Percentiles rank a stretch among this genome's conserved stretches.
phyloP scores from a whole-genome alignment of 306 rosid genomes.

The Leucaena leucocephala region DNA sequence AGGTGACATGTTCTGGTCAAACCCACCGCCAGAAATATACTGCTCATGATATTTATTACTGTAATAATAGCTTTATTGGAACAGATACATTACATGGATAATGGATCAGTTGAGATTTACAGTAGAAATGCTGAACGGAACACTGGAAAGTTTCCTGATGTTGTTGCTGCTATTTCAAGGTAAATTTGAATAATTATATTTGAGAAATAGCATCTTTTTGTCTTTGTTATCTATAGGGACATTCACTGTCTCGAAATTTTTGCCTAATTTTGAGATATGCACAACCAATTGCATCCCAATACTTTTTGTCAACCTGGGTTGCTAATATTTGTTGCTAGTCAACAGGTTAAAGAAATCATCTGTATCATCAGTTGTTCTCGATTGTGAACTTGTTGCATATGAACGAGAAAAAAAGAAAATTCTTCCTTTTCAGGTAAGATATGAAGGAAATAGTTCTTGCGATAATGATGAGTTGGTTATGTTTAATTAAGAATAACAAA shows the following conservation, averaged over 20 bases:
- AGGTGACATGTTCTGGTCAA: conserved; percentile 59
- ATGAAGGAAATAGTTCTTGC: conserved; percentile 37
- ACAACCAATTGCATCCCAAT: conserved; percentile 19
- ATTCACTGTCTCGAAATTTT: background rate
- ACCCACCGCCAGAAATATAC: conserved; percentile 13
- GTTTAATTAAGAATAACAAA: background rate
- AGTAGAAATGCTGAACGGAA: conserved; percentile 95
- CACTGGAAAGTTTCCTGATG: conserved; percentile 93
- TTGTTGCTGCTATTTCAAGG: conserved; percentile 76
- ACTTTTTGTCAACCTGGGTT: conserved; percentile 11
- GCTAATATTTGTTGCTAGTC: conserved; percentile 45
- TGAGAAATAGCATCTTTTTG: conserved; percentile 26
- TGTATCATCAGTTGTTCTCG: conserved; percentile 82
- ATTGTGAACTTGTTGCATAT: conserved; percentile 95
- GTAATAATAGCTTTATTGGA: conserved; percentile 35
- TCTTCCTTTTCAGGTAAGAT: conserved; percentile 81
- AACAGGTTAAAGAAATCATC: conserved; percentile 83
- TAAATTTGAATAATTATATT: conserved; percentile 30
- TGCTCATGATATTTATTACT: conserved; percentile 21
- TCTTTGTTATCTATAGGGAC: conserved; percentile 17
- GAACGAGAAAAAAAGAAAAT: conserved; percentile 65
- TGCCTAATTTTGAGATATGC: conserved; percentile 23
- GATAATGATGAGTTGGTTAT: background rate
- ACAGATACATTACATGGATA: conserved; percentile 90
- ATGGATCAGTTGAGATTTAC: conserved; percentile 84